Evolutionary conservation across 352 stramenopile genomes (phyloP), one percentile per base, ranked within the genome.

Genomic region (Elongisporangium anandrum): DNA sequence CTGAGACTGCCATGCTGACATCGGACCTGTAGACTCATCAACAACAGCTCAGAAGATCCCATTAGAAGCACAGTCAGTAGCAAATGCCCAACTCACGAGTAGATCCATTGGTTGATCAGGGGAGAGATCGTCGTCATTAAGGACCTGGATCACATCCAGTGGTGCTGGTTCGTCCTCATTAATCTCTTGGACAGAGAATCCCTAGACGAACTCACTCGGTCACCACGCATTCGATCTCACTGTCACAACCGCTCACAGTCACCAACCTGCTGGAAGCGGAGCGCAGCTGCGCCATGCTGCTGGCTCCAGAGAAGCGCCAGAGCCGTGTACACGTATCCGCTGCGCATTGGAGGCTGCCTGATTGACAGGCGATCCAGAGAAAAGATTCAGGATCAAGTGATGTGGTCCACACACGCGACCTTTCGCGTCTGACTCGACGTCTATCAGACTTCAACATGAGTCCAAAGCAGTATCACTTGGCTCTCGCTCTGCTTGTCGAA

Each of bases 1-100:
- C 41, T 54, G 53, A 78, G 29, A 19, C 61, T 69, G 34, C 67
- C 67, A 24, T 67, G 61, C 6, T 48, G 26, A 21, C 67, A 73
- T 7, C 49, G 52, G 39, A 75, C 63, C 70, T 78, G 53, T 2
- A 51, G n/a, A 16, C 19, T 13, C 52, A 21, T 1, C 17, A 9
- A 45, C 34, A 45, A 17, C 34, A 45, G 10, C n/a, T n/a, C n/a
- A n/a, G n/a, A n/a, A n/a, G n/a, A n/a, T n/a, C n/a, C n/a, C n/a
- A n/a, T n/a, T n/a, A n/a, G n/a, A n/a, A n/a, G n/a, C n/a, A n/a
- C n/a, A n/a, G n/a, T n/a, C n/a, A n/a, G n/a, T n/a, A n/a, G n/a
- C n/a, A n/a, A n/a, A n/a, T n/a, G n/a, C n/a, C n/a, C 34, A 45
- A 17, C 34, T 9, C 12, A 45, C 34, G 2, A 45, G 34, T 12